phyloP scores from a whole-genome alignment of 225 moss, liverwort and hornwort genomes.

The Antitrichia curtipendula region DNA sequence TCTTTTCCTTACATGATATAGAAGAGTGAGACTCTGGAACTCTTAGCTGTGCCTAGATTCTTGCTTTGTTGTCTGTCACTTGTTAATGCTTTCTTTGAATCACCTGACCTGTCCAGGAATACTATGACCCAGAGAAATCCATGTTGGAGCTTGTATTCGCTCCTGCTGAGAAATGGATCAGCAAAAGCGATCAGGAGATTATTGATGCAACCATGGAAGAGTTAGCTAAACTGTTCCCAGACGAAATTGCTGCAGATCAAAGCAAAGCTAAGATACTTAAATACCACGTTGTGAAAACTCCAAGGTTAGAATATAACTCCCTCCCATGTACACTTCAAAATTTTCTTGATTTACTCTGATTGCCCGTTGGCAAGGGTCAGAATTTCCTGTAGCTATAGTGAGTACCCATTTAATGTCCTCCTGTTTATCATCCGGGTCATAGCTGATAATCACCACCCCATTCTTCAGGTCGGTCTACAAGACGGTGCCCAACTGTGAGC shows the following conservation, averaged over 20 bases:
- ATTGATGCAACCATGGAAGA: constrained; percentile 81
- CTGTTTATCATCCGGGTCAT: neutral
- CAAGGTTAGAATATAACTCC: constrained; percentile 29
- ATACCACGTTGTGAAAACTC: constrained; percentile 95
- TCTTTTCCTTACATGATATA: neutral
- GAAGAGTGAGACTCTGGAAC: neutral
- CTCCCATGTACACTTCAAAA: neutral
- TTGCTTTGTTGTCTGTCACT: neutral
- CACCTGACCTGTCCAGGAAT: constrained; percentile 43
- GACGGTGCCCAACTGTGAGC: constrained; percentile 83
- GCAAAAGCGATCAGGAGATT: constrained; percentile 71
- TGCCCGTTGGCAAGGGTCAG: neutral
- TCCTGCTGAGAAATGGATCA: constrained; percentile 91
- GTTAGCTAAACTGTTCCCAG: constrained; percentile 65
- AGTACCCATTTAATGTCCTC: neutral
- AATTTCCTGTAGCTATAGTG: neutral
- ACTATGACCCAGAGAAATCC: constrained; percentile 71
- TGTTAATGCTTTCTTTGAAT: neutral
- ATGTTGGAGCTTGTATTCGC: constrained; percentile 99
- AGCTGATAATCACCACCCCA: neutral
- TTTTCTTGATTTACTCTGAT: neutral
- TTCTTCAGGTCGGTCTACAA: constrained; percentile 83
- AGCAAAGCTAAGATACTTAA: constrained; percentile 93
- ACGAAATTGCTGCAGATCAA: constrained; percentile 84
- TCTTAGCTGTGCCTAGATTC: neutral